Conservation (phyloP, 257 asterid genomes). For the Solanum lignicaule region DNA sequence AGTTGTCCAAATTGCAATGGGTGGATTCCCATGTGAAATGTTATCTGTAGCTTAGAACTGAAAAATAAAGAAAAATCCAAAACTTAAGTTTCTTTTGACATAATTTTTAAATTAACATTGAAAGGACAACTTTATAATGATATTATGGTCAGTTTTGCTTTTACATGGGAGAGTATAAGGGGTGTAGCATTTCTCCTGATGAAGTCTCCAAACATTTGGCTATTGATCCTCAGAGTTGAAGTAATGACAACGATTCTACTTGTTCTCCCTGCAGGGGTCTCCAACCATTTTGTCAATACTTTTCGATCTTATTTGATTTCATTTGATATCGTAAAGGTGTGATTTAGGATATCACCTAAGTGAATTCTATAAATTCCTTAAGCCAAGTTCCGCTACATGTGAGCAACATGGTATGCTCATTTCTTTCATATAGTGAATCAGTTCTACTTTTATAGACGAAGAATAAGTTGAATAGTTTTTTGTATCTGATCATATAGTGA, state of each 20-base stretch:
- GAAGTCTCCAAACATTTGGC: too few species aligned
- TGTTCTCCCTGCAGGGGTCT: background rate
- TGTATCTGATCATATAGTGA: background rate
- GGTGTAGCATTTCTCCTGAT: background rate
- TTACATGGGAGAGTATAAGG: background rate
- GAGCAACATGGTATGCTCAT: too few species aligned
- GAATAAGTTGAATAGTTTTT: background rate
- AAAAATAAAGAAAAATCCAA: background rate
- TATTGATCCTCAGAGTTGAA: too few species aligned
- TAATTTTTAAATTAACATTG: background rate
- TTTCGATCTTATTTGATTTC: background rate
- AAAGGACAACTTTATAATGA: background rate
- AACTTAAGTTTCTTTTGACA: background rate
- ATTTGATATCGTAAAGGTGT: background rate
- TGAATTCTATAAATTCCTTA: background rate
- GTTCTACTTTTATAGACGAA: too few species aligned
- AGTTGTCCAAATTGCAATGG: too few species aligned
- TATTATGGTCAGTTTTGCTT: background rate
- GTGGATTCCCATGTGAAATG: too few species aligned
- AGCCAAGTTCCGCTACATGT: too few species aligned
- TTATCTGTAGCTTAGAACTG: too few species aligned
- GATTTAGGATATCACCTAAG: background rate
- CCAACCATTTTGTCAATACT: background rate
- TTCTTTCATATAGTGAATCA: too few species aligned
- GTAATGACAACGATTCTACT: too few species aligned